These are phyloP conservation scores for Cystofilobasidium bisporidii DNA, from an alignment of 768 basidiomycete genomes.

Conservation along the genomic window DNA sequence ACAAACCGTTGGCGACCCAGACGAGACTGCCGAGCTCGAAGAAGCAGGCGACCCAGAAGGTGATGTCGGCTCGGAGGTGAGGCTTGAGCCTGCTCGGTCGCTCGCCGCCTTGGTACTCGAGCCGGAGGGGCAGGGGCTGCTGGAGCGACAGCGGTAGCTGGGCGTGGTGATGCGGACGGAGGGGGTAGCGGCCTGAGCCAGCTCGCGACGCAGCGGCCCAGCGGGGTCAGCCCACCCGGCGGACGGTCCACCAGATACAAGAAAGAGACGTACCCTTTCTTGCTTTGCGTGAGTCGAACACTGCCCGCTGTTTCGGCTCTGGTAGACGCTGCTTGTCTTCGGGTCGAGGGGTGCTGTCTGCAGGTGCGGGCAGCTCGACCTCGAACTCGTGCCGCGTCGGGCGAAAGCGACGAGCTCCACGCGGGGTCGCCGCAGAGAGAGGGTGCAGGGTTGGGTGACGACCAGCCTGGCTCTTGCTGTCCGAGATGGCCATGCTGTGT, in stretches of 20 bases:
- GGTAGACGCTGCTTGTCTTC: too few relatives aligned
- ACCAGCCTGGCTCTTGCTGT: background rate
- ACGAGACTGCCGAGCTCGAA: constrained; percentile 21
- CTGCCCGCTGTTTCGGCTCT: background rate
- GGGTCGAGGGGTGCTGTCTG: too few relatives aligned
- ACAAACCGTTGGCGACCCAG: constrained; percentile 17
- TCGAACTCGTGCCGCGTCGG: constrained; percentile 17
- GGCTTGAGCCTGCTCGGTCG: constrained; percentile 6
- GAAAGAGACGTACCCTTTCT: constrained; percentile 5
- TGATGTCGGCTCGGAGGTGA: constrained; percentile 5
- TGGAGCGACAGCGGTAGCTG: background rate
- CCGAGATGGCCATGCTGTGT: too few relatives aligned
- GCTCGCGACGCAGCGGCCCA: too few relatives aligned
- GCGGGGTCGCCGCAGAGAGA: background rate
- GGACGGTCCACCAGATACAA: too few relatives aligned
- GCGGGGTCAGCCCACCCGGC: too few relatives aligned
- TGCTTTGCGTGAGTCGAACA: constrained; percentile 8
- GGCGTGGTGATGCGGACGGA: constrained; percentile 9
- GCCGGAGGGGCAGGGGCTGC: background rate
- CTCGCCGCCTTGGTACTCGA: background rate
- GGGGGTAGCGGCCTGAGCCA: constrained; percentile 11
- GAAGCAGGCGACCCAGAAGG: constrained; percentile 15
- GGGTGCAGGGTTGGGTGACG: background rate
- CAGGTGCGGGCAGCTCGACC: too few relatives aligned
- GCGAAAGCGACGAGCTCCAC: background rate